Conservation (phyloP, 768 basidiomycete genomes). For the Russula dissimulans region DNA sequence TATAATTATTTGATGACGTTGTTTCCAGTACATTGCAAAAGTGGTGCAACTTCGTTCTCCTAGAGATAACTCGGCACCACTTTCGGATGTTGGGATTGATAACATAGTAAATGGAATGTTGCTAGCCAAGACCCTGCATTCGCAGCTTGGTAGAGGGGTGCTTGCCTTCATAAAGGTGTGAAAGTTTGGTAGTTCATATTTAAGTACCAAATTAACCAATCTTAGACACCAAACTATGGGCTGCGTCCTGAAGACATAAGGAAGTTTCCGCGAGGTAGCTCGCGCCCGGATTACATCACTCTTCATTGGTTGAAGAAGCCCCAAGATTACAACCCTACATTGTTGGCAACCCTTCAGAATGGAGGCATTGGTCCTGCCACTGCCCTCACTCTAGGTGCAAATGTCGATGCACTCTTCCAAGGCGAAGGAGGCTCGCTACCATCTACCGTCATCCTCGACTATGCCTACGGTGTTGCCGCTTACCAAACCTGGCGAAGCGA, state of each 20-base stretch:
- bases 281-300: too few relatives aligned
- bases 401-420: background rate
- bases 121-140: background rate
- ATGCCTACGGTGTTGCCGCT: background rate
- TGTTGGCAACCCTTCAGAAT: too few relatives aligned
- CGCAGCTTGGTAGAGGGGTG: background rate
- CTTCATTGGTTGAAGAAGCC: too few relatives aligned
- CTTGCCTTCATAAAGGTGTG: slow-evolving; percentile 1
- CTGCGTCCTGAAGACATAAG: too few relatives aligned
- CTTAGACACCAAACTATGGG: too few relatives aligned
- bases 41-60: background rate
- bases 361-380: background rate
- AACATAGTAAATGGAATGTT: background rate
- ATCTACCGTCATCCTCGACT: background rate
- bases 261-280: too few relatives aligned
- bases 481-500: background rate
- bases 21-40: background rate
- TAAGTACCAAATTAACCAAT: background rate
- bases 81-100: background rate
- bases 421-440: background rate
- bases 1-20: background rate
- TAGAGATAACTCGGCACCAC: too few relatives aligned
- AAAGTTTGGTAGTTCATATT: background rate
- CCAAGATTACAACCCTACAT: too few relatives aligned
- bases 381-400: background rate